These are phyloP conservation scores for Fragosphaeria purpurea DNA, from an alignment of 2,329 filamentous ascomycete species.

Conservation along the genomic window DNA sequence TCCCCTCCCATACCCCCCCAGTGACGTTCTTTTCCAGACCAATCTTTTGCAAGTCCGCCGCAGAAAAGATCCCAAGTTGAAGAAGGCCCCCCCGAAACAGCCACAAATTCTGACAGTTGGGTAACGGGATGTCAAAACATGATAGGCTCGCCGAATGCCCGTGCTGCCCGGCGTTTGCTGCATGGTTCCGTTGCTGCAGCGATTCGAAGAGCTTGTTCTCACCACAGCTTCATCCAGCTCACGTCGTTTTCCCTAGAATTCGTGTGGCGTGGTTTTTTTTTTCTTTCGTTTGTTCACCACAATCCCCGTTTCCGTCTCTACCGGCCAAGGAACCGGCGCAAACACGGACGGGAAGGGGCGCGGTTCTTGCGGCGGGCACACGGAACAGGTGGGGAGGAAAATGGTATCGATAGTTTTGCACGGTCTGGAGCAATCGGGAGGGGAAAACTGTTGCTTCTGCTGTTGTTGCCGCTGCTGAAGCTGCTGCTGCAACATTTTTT, in stretches of 20 bases:
- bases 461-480: slow-evolving; percentile 3
- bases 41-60: too few species aligned
- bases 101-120: too few species aligned
- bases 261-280: background rate
- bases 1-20: too few species aligned
- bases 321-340: too few species aligned
- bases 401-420: background rate
- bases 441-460: background rate
- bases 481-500: slow-evolving; percentile 2
- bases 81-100: too few species aligned
- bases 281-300: background rate
- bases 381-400: background rate
- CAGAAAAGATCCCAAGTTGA: too few species aligned
- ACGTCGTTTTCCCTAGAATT: background rate
- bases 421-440: background rate
- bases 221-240: background rate
- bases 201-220: background rate
- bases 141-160: background rate
- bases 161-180: background rate
- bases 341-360: too few species aligned
- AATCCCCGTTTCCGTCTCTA: background rate
- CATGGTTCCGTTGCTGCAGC: background rate
- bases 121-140: too few species aligned
- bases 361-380: too few species aligned
- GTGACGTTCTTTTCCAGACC: too few species aligned